Conservation (phyloP, 768 basidiomycete species). For the Pisolithus tinctorius region DNA sequence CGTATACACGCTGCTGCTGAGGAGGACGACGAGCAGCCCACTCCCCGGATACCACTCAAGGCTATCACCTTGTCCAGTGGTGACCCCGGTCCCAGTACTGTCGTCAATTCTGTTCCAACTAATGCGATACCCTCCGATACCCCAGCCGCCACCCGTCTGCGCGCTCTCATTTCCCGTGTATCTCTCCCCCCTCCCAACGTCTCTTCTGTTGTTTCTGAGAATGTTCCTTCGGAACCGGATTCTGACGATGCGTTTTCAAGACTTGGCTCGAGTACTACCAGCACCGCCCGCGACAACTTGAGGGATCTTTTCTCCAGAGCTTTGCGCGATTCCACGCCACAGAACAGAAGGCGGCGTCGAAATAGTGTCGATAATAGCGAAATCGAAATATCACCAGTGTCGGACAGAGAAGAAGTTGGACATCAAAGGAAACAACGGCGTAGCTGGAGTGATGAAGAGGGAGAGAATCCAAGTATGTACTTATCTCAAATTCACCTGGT, state of each 20-base stretch:
- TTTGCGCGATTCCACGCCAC: conserved; percentile 58
- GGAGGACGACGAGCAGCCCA: conserved; percentile 26
- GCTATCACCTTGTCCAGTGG: conserved; percentile 13
- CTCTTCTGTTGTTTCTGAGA: conserved; percentile 20
- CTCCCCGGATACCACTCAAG: conserved; percentile 20
- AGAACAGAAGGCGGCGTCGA: conserved; percentile 43
- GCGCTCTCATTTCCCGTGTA: conserved; percentile 51
- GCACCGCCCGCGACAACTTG: conserved; percentile 50
- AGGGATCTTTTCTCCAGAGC: conserved; percentile 64
- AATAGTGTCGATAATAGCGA: conserved; percentile 59
- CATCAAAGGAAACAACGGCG: conserved; percentile 48
- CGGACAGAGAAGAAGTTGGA: conserved; percentile 34
- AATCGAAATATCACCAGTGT: conserved; percentile 46
- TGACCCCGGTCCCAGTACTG: conserved; percentile 1
- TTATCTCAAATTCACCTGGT: conserved; percentile 4
- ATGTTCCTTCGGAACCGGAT: conserved; percentile 23
- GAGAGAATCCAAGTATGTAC: conserved; percentile 47
- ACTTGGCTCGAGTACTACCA: conserved; percentile 30
- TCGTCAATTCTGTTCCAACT: conserved; percentile 5
- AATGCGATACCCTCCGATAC: conserved; percentile 29
- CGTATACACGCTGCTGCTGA: conserved; percentile 9
- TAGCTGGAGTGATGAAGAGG: conserved; percentile 66
- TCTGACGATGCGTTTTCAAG: conserved; percentile 8
- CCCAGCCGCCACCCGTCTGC: conserved; percentile 51
- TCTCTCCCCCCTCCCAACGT: conserved; percentile 32